Percentiles rank a stretch among this genome's conserved stretches.
Evolutionary conservation across 306 rosid genomes (phyloP).

Genomic region (Inga leiocalycina): DNA sequence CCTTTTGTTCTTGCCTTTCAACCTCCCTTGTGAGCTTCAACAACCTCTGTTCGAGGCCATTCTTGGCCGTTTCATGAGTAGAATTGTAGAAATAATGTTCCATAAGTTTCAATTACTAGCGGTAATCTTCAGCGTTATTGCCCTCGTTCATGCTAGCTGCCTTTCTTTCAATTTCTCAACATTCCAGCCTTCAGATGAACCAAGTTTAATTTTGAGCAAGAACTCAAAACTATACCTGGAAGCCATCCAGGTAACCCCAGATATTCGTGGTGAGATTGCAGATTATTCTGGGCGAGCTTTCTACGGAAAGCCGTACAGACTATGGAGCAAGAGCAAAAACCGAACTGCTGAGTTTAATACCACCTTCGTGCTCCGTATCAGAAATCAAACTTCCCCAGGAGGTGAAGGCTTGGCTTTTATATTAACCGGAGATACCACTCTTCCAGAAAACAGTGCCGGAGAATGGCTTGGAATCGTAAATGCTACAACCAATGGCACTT

Average conservation of each 20-base stretch:
- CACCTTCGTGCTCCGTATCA: constrained; percentile 38
- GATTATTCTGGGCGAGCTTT: constrained; percentile 42
- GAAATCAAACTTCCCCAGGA: constrained; percentile 21
- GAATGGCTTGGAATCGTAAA: constrained; percentile 56
- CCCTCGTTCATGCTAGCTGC: constrained; percentile 29
- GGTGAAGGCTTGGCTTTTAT: constrained; percentile 58
- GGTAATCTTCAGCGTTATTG: constrained; percentile 7
- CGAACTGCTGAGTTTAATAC: constrained; percentile 40
- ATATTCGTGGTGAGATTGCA: neutral
- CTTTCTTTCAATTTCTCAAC: constrained; percentile 35
- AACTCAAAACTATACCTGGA: constrained; percentile 17
- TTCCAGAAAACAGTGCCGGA: constrained; percentile 41
- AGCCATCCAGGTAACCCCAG: constrained; percentile 53
- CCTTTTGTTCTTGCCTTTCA: neutral
- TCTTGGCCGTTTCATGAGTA: neutral
- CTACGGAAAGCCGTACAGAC: constrained; percentile 25
- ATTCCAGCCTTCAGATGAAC: constrained; percentile 11
- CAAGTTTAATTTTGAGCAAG: neutral
- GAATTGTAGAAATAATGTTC: neutral
- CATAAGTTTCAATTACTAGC: constrained; percentile 19
- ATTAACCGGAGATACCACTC: constrained; percentile 31
- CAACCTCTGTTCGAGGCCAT: constrained; percentile 8
- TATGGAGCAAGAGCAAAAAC: constrained; percentile 36
- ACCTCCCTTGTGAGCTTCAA: neutral
- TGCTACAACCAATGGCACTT: constrained; percentile 53